phyloP scores from a whole-genome alignment of 306 rosid species.

The Sicyos edulis region DNA sequence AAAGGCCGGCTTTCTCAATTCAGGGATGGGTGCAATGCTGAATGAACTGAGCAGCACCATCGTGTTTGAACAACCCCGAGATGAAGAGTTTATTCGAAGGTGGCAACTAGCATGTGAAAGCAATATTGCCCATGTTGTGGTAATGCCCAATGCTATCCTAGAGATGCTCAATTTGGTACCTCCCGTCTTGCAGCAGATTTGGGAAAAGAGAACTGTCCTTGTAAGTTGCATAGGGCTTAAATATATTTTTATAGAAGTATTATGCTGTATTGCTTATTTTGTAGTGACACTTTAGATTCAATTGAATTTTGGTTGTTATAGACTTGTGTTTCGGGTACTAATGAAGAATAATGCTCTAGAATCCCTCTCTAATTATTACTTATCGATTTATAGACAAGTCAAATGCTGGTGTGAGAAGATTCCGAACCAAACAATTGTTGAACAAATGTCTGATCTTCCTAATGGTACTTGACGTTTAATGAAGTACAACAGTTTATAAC shows the following conservation, averaged over 20 bases:
- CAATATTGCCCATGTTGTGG: constrained; percentile 54
- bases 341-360: no score
- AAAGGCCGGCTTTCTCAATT: constrained; percentile 35
- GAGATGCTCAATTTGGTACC: constrained; percentile 44
- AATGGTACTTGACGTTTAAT: not conserved
- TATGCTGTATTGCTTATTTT: constrained; percentile 15
- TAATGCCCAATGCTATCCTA: constrained; percentile 45
- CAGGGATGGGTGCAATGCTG: constrained; percentile 53
- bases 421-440: not conserved
- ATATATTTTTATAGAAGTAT: not conserved
- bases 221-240: constrained; percentile 34
- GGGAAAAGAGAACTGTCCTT: constrained; percentile 42
- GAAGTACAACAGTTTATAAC: not conserved
- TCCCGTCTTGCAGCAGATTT: constrained; percentile 39
- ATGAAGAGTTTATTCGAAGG: constrained; percentile 16
- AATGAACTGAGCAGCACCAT: constrained; percentile 57
- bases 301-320: not conserved
- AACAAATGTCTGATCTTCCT: not conserved
- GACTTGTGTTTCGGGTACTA: not conserved
- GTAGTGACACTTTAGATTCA: no score
- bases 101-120: constrained; percentile 67
- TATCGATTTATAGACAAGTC: not conserved
- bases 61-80: constrained; percentile 51
- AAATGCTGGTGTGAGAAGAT: not conserved
- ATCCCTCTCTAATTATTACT: no score